Conservation (phyloP, 2,329 filamentous ascomycete genomes). For the Karstenula rhodostoma region DNA sequence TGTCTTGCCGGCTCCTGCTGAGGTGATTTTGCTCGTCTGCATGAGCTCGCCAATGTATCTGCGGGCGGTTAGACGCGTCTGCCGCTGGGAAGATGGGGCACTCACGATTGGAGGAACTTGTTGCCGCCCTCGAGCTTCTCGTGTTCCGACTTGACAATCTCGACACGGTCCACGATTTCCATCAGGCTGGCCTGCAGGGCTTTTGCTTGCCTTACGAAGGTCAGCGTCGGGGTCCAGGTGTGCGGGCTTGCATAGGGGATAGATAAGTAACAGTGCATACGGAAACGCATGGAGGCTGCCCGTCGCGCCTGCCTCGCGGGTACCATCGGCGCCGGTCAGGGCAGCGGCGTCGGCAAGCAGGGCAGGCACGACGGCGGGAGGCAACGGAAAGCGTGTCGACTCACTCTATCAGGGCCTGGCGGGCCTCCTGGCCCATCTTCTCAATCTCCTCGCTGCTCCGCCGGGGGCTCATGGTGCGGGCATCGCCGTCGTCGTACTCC, state of each 20-base stretch:
- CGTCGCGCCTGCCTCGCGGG: constrained; percentile 3
- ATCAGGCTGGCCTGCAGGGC: constrained; percentile 87
- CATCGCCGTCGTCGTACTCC: constrained; percentile 84
- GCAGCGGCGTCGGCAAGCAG: constrained; percentile 11
- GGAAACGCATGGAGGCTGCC: background rate
- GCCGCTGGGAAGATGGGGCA: constrained; percentile 18
- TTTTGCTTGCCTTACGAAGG: constrained; percentile 76
- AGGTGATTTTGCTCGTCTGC: constrained; percentile 72
- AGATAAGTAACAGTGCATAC: constrained; percentile 21
- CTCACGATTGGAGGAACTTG: constrained; percentile 81
- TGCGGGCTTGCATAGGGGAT: constrained; percentile 21
- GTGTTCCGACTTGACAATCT: constrained; percentile 92
- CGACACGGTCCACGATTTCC: constrained; percentile 90
- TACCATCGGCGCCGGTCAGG: constrained; percentile 14
- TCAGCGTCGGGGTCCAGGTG: constrained; percentile 29
- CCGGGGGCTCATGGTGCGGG: constrained; percentile 91
- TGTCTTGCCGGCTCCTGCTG: constrained; percentile 60
- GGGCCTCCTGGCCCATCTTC: constrained; percentile 82
- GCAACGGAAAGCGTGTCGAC: constrained; percentile 34
- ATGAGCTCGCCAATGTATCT: constrained; percentile 98
- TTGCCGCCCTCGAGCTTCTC: constrained; percentile 97
- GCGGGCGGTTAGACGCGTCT: constrained; percentile 23
- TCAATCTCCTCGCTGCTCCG: constrained; percentile 91
- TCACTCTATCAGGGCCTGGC: constrained; percentile 69
- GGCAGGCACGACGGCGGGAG: constrained; percentile 9